These are phyloP conservation scores for Coemansia furcata DNA, from an alignment of 192 early-diverging fungal species.

Conservation along the genomic window DNA sequence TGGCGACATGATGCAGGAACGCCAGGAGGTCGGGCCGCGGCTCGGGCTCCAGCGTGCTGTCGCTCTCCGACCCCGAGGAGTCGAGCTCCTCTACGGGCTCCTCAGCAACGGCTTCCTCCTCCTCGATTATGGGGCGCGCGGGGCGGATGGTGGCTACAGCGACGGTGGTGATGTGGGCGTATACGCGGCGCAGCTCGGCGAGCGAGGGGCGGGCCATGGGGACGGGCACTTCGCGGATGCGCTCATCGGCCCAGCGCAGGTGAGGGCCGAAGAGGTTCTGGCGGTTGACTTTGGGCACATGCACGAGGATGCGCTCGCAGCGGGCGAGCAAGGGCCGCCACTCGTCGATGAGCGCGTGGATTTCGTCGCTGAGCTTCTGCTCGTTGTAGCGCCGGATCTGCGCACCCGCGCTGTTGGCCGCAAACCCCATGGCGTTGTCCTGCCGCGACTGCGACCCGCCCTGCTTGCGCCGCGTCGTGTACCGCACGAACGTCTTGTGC, in stretches of 20 bases:
- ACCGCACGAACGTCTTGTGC: slow-evolving; percentile 95
- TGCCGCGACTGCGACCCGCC: slow-evolving; percentile 86
- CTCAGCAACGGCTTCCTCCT: not conserved
- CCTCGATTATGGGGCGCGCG: not conserved
- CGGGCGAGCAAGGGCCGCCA: slow-evolving; percentile 69
- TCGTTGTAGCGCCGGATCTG: slow-evolving; percentile 91
- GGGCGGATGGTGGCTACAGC: not conserved
- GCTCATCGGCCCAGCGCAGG: slow-evolving; percentile 47
- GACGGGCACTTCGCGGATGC: slow-evolving; percentile 72
- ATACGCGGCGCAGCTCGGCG: slow-evolving; percentile 39
- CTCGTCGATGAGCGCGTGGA: slow-evolving; percentile 65
- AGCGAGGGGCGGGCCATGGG: slow-evolving; percentile 70
- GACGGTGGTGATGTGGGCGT: slow-evolving; percentile 27
- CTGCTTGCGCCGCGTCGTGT: slow-evolving; percentile 95
- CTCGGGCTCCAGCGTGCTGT: slow-evolving; percentile 40
- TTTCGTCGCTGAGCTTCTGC: slow-evolving; percentile 71
- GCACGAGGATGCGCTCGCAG: slow-evolving; percentile 74
- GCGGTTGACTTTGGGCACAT: slow-evolving; percentile 43
- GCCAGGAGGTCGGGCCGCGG: slow-evolving; percentile 36
- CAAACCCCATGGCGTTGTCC: slow-evolving; percentile 80
- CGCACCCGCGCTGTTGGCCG: slow-evolving; percentile 80
- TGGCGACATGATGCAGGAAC: slow-evolving; percentile 33
- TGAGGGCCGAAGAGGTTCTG: slow-evolving; percentile 19
- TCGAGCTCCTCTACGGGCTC: not conserved
- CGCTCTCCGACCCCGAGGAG: slow-evolving; percentile 11